A percentile compares a stretch with the other conserved stretches of the same genome.
These are phyloP conservation scores for Miamiensis avidus DNA, from an alignment of 169 alveolate species.

Conservation along the genomic window DNA sequence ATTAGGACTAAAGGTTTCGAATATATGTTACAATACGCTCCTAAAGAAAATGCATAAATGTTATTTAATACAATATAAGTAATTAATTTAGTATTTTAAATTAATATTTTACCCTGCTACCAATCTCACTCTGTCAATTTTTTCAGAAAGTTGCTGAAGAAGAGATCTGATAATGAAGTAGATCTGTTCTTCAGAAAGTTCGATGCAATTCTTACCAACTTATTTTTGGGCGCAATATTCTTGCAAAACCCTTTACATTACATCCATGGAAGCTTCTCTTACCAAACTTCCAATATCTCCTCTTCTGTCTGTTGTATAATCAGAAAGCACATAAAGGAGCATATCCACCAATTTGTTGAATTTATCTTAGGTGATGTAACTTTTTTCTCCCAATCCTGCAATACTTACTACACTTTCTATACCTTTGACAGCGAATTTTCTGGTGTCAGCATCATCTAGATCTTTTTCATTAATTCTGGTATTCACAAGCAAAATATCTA, in stretches of 20 bases:
- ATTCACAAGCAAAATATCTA: slow-evolving; percentile 55
- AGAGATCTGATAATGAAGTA: slow-evolving; percentile 44
- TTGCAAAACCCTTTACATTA: slow-evolving; percentile 46
- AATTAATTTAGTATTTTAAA: neutral
- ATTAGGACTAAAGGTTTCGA: slow-evolving; percentile 23
- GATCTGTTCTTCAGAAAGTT: slow-evolving; percentile 48
- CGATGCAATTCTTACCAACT: slow-evolving; percentile 34
- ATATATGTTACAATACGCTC: slow-evolving; percentile 63
- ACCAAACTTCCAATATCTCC: slow-evolving; percentile 93
- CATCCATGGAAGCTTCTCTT: slow-evolving; percentile 86
- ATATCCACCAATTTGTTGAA: slow-evolving; percentile 37
- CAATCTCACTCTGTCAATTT: slow-evolving; percentile 83
- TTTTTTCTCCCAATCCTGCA: slow-evolving; percentile 21
- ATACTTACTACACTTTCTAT: slow-evolving; percentile 33
- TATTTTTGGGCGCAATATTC: slow-evolving; percentile 35
- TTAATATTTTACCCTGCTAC: slow-evolving; percentile 62
- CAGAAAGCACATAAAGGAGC: slow-evolving; percentile 46
- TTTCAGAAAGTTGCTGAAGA: slow-evolving; percentile 74
- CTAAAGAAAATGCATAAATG: neutral
- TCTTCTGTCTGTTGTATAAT: slow-evolving; percentile 79
- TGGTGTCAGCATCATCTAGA: slow-evolving; percentile 77
- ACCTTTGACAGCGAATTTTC: slow-evolving; percentile 64
- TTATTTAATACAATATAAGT: neutral
- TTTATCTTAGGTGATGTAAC: slow-evolving; percentile 13
- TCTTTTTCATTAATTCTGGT: slow-evolving; percentile 56